Evolutionary conservation across 1,284 basidiomycete genomes (phyloP), one percentile per base, ranked within the genome.

Genomic region (Ustilago shanxiensis): DNA sequence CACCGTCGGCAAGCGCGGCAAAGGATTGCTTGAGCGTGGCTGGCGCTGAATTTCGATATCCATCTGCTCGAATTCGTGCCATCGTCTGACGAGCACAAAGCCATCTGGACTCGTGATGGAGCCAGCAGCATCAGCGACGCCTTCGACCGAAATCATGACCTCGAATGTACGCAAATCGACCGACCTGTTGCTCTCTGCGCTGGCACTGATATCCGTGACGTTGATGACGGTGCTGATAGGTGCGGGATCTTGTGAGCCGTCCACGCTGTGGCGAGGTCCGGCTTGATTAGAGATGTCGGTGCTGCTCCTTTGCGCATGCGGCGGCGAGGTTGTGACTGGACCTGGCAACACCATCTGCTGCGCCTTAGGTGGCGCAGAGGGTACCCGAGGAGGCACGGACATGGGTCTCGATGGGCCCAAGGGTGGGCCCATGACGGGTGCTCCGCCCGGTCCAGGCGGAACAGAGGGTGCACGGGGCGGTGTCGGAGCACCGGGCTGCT

Each of bases 71-170:
- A 85, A 78, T 53, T 85, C 83, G 56, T 77, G 60, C 82, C 83
- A 84, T 10, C 76, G 62, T 9, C 83, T 72, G 0, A 85, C 60
- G 11, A 85, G 69, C 3, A 83, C 79, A 60, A 83, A 84, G 39
- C 83, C 83, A 37, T 80, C 80, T 3, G 72, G 47, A n/a, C 64
- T 62, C 13, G 60, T 57, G 35, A 33, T 51, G 1, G 68, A 55
- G 47, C 47, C 24, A 18, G 59, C 41, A 1, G 63, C 14, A 7
- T 66, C 68, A 7, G 66, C 26, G 4, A 60, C 51, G 7, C 72
- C 75, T 54, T 85, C 83, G 41, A 85, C 77, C 24, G 80, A 80
- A 52, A 84, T 77, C 72, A 85, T 83, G 39, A 84, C 68, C 39
- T 85, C 83, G 29, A 82, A 63, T 0, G 65, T 78, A 22, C 75